These are phyloP conservation scores for Suillus occidentalis DNA, from an alignment of 768 basidiomycete species.

Conservation along the genomic window DNA sequence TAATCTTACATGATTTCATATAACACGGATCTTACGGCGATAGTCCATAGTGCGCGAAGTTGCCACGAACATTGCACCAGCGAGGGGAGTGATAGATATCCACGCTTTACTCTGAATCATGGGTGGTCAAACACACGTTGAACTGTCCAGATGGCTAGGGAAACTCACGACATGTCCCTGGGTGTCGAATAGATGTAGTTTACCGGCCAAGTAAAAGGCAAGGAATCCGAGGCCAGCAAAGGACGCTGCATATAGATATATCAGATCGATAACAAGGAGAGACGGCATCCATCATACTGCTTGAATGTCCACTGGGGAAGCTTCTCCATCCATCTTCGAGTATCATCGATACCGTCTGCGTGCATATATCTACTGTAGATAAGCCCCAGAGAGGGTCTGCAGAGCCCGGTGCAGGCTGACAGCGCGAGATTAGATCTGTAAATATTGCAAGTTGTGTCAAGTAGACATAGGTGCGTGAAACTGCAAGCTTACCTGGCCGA, in stretches of 20 bases:
- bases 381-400: conserved; percentile 71
- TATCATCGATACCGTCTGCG: conserved; percentile 55
- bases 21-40: conserved; percentile 54
- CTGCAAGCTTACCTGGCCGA: conserved; percentile 59
- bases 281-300: conserved; percentile 48
- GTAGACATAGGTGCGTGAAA: neutral
- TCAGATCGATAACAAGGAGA: neutral
- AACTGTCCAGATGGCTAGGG: neutral
- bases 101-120: conserved; percentile 67
- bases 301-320: conserved; percentile 90
- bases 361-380: conserved; percentile 72
- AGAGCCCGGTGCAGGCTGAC: conserved; percentile 63
- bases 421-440: conserved; percentile 38
- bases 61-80: conserved; percentile 71
- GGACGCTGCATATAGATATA: conserved; percentile 52
- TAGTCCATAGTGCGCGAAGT: conserved; percentile 93
- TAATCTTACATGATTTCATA: neutral
- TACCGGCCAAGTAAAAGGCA: conserved; percentile 85
- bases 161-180: conserved; percentile 65
- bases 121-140: neutral
- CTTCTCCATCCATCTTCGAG: conserved; percentile 85
- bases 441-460: neutral
- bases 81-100: conserved; percentile 73
- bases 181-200: conserved; percentile 84
- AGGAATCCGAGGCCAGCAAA: conserved; percentile 94